phyloP scores from a whole-genome alignment of 257 asterid species.

The Voacanga thouarsii region DNA sequence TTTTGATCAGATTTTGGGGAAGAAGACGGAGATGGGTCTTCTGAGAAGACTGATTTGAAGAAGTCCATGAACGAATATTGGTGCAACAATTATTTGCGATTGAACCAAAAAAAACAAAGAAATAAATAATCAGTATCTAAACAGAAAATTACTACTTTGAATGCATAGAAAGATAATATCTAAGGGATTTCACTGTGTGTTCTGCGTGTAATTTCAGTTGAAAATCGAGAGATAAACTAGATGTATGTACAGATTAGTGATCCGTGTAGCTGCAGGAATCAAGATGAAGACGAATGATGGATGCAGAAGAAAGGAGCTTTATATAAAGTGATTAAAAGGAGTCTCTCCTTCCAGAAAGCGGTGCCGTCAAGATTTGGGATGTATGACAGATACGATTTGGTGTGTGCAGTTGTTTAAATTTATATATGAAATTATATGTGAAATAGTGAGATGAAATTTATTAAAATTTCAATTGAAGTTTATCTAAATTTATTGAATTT shows the following conservation, averaged over 20 bases:
- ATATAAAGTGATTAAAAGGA: too few species aligned
- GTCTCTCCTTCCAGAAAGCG: too few species aligned
- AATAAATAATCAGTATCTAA: not conserved
- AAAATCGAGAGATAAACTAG: not conserved
- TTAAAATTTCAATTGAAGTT: too few species aligned
- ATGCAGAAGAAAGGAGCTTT: too few species aligned
- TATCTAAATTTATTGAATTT: too few species aligned
- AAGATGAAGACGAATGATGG: too few species aligned
- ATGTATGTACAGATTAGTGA: not conserved
- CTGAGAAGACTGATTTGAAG: conserved; percentile 76
- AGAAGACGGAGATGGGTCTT: conserved; percentile 37
- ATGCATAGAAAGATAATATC: not conserved
- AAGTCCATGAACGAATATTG: conserved; percentile 46
- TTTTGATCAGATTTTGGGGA: conserved; percentile 26
- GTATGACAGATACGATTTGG: too few species aligned
- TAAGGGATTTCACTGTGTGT: conserved; percentile 1
- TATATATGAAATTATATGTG: too few species aligned
- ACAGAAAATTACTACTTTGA: not conserved
- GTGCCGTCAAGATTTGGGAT: too few species aligned
- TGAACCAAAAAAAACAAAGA: not conserved
- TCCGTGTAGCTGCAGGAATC: not conserved
- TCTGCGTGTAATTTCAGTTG: not conserved
- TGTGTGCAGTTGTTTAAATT: too few species aligned
- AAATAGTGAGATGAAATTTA: too few species aligned
- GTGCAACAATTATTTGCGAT: not conserved